Base-by-base conservation (phyloP, 805 yeast genomes). In the Myxozyma sirexii region DNA sequence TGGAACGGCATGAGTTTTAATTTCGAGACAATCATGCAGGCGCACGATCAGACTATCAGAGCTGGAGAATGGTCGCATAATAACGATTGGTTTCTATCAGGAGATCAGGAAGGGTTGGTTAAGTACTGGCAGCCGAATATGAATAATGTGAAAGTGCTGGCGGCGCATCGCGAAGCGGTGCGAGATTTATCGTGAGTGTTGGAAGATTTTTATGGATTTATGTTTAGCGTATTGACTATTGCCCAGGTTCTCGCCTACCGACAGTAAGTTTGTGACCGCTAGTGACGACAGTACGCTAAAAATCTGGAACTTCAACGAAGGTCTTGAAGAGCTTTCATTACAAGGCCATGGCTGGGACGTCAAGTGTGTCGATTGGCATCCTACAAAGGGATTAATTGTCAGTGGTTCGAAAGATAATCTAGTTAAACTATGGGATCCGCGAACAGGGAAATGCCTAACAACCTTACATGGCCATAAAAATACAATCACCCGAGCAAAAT, bases 301-400 rank as follows among this genome's bases (percentile, higher is more conserved):
- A 71, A 86, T 94, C 39, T 94, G 98, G 97, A 90, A 92, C 74
- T 94, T 94, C 75, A 87, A 89, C 70, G 89, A 87, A 70, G 94
- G 94, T 38, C 77, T 81, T 59, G 94, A 90, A 67, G 99, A 94
- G 71, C 76, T 88, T 49, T 79, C 83, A 0, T 77, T 94, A 56
- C 80, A 84, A 24, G 98, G 98, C 1, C 99, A 94, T 75, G 97
- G 96, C 72, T 94, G 99, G 99, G 99, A 94, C 74, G 97, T 94
- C 23, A 94, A 94, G 71, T 84, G 92, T 56, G 89, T 96, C 55
- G 98, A 94, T 73, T 94, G 99, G 99, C 99, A 94, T 74, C 89
- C 96, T 4, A 79, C 81, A 12, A 76, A 90, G 74, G 97, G 97
- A 0, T 78, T 94, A 27, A 80, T 94, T 52, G 97, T 88, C 0